phyloP scores from a whole-genome alignment of 768 basidiomycete species.

The Agaricus blazei region DNA sequence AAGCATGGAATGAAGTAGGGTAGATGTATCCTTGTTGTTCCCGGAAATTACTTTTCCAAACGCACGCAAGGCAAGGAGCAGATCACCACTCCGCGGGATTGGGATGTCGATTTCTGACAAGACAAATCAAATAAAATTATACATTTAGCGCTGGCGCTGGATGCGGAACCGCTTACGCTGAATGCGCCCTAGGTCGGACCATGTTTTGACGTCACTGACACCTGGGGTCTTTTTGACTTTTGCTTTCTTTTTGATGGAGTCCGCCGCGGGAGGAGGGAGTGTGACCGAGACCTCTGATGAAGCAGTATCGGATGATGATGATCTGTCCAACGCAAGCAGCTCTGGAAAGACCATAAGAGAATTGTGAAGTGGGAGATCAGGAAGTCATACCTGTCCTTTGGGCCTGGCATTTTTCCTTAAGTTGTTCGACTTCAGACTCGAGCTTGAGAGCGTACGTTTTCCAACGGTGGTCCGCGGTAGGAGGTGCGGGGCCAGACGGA shows the following conservation, averaged over 20 bases:
- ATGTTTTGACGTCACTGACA: slow-evolving; percentile 2
- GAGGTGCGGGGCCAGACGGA: slow-evolving; percentile 15
- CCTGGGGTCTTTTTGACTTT: slow-evolving; percentile 5
- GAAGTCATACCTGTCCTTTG: slow-evolving; percentile 2
- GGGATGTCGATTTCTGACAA: background rate
- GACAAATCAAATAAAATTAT: background rate
- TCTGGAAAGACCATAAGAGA: background rate
- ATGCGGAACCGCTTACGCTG: no score
- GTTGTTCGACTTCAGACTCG: slow-evolving; percentile 30
- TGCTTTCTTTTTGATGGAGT: background rate
- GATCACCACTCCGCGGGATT: slow-evolving; percentile 4
- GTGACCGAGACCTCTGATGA: background rate
- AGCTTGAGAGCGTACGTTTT: slow-evolving; percentile 34
- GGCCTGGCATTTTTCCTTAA: slow-evolving; percentile 34
- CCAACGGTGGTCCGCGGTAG: slow-evolving; percentile 28
- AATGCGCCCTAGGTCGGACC: background rate
- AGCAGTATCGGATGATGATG: background rate
- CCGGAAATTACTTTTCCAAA: background rate
- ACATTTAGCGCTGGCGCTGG: background rate
- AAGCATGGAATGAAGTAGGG: slow-evolving; percentile 3
- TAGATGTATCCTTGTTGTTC: slow-evolving; percentile 2
- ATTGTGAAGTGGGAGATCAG: background rate
- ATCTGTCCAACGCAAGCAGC: background rate
- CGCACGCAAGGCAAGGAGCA: slow-evolving; percentile 2
- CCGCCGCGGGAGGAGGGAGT: background rate